Conservation (phyloP, 768 basidiomycete species). For the Hygrocybe punicea region DNA sequence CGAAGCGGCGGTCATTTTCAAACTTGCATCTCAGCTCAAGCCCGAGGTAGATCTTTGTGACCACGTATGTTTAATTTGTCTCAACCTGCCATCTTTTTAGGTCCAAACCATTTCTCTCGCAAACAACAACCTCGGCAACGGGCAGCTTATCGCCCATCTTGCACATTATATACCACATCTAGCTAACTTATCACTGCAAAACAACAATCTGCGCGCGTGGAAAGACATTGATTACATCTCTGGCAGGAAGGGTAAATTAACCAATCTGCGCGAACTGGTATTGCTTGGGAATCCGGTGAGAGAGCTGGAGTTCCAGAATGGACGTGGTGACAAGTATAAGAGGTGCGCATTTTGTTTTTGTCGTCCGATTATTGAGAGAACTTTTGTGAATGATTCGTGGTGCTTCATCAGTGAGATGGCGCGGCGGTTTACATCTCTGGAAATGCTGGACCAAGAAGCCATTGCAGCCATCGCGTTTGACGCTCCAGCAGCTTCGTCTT, state of each 20-base stretch:
- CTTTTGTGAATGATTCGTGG: conserved; percentile 3
- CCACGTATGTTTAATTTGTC: conserved; percentile 7
- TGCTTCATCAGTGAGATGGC: conserved; percentile 61
- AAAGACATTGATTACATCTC: conserved; percentile 69
- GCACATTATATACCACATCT: conserved; percentile 74
- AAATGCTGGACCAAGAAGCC: conserved; percentile 80
- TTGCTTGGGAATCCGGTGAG: conserved; percentile 74
- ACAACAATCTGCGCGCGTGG: conserved; percentile 66
- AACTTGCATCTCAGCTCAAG: conserved; percentile 73
- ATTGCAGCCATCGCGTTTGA: conserved; percentile 81
- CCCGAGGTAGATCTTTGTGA: conserved; percentile 51
- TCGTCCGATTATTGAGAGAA: not conserved
- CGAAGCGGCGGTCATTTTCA: conserved; percentile 84
- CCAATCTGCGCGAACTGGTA: conserved; percentile 67
- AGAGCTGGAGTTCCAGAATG: conserved; percentile 54
- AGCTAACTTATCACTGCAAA: conserved; percentile 74
- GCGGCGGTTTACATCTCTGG: conserved; percentile 74
- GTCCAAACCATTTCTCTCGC: conserved; percentile 83
- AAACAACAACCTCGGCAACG: conserved; percentile 55
- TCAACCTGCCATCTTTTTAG: conserved; percentile 31
- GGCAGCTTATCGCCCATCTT: conserved; percentile 58
- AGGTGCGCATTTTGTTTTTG: conserved; percentile 44
- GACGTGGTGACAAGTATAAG: conserved; percentile 61
- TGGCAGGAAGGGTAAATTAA: conserved; percentile 54
- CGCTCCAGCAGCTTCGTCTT: conserved; percentile 52